Percentiles rank a stretch among this genome's conserved stretches.
Evolutionary conservation across 768 basidiomycete species (phyloP).

Genomic region (Boletus rufocinnamomeus): DNA sequence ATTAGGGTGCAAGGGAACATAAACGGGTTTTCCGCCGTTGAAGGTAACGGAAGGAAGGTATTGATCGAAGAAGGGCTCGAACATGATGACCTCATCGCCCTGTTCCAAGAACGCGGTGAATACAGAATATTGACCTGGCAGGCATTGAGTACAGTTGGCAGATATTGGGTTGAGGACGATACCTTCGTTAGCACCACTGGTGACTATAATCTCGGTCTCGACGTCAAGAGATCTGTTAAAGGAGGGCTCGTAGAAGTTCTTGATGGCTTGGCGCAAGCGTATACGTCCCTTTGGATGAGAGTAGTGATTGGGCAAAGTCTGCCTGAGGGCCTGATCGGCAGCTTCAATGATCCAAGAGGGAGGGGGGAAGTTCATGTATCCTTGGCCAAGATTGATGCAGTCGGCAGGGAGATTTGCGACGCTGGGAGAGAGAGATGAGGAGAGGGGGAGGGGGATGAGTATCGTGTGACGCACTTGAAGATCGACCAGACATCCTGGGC

Average conservation of each 20-base stretch:
- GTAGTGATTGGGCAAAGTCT: slow-evolving; percentile 77
- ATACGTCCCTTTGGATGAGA: slow-evolving; percentile 89
- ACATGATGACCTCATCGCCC: slow-evolving; percentile 97
- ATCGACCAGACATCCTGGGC: slow-evolving; percentile 91
- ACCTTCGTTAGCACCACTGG: slow-evolving; percentile 98
- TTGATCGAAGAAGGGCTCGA: slow-evolving; percentile 98
- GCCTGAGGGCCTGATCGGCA: slow-evolving; percentile 65
- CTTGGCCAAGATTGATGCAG: slow-evolving; percentile 94
- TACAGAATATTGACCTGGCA: slow-evolving; percentile 83
- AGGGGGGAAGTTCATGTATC: slow-evolving; percentile 92
- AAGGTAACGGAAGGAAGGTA: slow-evolving; percentile 92
- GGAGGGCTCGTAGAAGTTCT: slow-evolving; percentile 68
- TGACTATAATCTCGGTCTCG: slow-evolving; percentile 88
- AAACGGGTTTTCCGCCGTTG: slow-evolving; percentile 91
- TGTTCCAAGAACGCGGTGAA: slow-evolving; percentile 89
- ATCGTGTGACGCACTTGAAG: slow-evolving; percentile 59
- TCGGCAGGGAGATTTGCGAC: slow-evolving; percentile 86
- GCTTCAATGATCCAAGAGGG: slow-evolving; percentile 78
- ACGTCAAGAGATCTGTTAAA: slow-evolving; percentile 74
- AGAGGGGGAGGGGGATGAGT: neutral
- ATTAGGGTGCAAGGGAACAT: slow-evolving; percentile 95
- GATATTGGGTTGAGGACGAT: slow-evolving; percentile 6
- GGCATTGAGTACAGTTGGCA: slow-evolving; percentile 1
- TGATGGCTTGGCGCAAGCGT: slow-evolving; percentile 86
- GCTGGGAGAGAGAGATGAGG: slow-evolving; percentile 42